A percentile compares a stretch with the other conserved stretches of the same genome.
These are phyloP conservation scores for Asterophora lycoperdoides DNA, from an alignment of 768 basidiomycete species.

Conservation along the genomic window DNA sequence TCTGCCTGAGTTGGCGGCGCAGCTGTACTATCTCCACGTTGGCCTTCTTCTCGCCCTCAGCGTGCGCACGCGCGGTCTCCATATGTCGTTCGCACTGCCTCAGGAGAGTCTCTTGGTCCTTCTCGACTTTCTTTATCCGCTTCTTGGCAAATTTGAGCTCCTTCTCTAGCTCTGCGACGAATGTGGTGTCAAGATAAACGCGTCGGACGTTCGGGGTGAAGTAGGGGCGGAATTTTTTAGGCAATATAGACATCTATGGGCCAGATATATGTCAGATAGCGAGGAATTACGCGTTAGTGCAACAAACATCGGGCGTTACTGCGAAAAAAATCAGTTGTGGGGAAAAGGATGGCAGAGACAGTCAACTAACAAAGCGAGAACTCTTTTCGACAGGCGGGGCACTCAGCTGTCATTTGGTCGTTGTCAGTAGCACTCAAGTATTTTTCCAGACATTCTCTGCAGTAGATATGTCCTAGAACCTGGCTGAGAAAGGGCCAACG, in stretches of 20 bases:
- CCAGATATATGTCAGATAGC: neutral
- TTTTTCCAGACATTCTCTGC: constrained; percentile 49
- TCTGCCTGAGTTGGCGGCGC: neutral
- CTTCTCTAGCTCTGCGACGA: constrained; percentile 21
- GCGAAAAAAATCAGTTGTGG: neutral
- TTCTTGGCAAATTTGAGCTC: constrained; percentile 34
- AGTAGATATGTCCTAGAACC: constrained; percentile 57
- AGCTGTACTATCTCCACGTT: constrained; percentile 16
- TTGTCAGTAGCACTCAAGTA: constrained; percentile 34
- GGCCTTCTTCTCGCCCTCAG: constrained; percentile 25
- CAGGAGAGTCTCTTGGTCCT: constrained; percentile 41
- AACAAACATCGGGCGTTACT: constrained; percentile 41
- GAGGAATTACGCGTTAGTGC: neutral
- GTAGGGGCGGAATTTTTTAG: constrained; percentile 46
- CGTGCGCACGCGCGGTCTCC: constrained; percentile 27
- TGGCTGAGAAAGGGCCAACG: constrained; percentile 4
- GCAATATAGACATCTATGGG: constrained; percentile 32
- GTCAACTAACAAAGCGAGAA: constrained; percentile 47
- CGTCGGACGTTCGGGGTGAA: constrained; percentile 43
- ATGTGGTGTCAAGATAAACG: constrained; percentile 41
- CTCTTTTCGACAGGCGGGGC: constrained; percentile 54
- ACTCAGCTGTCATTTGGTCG: constrained; percentile 37
- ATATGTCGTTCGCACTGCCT: constrained; percentile 39
- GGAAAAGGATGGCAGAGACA: neutral
- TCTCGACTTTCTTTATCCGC: constrained; percentile 33